These are phyloP conservation scores for Saccharum officinarum DNA, from an alignment of 176 grass and related monocot genomes.

Conservation along the genomic window DNA sequence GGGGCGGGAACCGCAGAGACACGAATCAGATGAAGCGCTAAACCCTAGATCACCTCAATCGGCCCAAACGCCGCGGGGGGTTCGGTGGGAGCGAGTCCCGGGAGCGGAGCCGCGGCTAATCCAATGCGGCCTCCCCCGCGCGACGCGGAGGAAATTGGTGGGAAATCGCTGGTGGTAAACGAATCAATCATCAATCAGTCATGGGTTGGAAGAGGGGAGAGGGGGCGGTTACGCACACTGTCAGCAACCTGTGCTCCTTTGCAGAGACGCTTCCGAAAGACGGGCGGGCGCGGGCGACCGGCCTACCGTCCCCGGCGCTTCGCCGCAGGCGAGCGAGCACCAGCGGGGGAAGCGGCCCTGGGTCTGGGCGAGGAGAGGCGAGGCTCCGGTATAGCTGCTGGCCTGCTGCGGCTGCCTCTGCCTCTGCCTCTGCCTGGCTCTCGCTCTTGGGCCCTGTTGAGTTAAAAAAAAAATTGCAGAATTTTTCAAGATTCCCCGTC, in stretches of 20 bases:
- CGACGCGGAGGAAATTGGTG: not conserved
- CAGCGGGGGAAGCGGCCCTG: no score
- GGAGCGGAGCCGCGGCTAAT: not conserved
- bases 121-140: conserved; percentile 36
- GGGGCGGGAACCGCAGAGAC: not conserved
- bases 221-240: conserved; percentile 7
- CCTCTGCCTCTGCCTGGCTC: not conserved
- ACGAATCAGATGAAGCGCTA: not conserved
- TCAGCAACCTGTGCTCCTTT: not conserved
- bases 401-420: not conserved
- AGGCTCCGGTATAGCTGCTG: not conserved
- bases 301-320: not conserved
- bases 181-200: not conserved
- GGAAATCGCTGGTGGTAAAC: not conserved
- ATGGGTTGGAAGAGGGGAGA: not conserved
- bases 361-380: not conserved
- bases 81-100: not conserved
- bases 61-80: not conserved
- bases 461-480: no score
- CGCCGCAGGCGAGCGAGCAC: not conserved
- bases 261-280: conserved; percentile 15
- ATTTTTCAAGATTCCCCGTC: no score
- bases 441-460: no score
- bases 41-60: conserved; percentile 45
- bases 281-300: not conserved